Percentiles rank a stretch among this genome's conserved stretches.
These are phyloP conservation scores for Rhizopogon vinicolor DNA, from an alignment of 768 basidiomycete species.

Conservation along the genomic window DNA sequence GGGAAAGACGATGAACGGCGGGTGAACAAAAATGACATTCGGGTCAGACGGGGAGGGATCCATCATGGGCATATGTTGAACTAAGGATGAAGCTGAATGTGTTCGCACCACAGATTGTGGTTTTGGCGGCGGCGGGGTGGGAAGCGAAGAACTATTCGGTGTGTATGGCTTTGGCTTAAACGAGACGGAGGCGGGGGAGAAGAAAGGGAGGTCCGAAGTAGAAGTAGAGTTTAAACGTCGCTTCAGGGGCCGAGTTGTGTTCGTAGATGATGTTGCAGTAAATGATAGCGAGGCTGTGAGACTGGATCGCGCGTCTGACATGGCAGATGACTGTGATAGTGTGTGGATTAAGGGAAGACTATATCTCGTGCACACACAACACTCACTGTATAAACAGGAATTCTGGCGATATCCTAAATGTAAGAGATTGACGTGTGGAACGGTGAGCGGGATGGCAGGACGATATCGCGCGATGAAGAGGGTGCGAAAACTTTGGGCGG, in stretches of 20 bases:
- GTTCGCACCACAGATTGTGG: constrained; percentile 23
- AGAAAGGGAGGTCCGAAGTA: constrained; percentile 51
- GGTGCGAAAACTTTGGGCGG: constrained; percentile 11
- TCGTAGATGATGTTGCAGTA: constrained; percentile 23
- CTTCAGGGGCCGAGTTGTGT: constrained; percentile 33
- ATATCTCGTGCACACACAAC: neutral
- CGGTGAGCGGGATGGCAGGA: constrained; percentile 3
- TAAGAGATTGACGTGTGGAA: neutral
- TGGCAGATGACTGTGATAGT: constrained; percentile 6
- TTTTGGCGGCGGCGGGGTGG: constrained; percentile 19
- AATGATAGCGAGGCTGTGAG: constrained; percentile 18
- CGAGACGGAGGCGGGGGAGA: constrained; percentile 57
- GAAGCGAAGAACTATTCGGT: constrained; percentile 29
- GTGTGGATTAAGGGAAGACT: neutral
- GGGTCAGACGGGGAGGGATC: constrained; percentile 70
- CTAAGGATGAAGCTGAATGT: constrained; percentile 25
- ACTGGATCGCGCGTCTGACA: constrained; percentile 14
- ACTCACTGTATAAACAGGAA: constrained; percentile 8
- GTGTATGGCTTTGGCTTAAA: constrained; percentile 64
- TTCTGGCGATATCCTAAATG: neutral
- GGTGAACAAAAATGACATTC: constrained; percentile 64
- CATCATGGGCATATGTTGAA: constrained; percentile 48
- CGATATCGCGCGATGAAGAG: constrained; percentile 21
- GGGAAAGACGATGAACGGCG: constrained; percentile 69
- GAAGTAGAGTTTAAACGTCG: constrained; percentile 42